These are phyloP conservation scores for Pneumocystis sp. DNA, from an alignment of 1,139 yeast genomes.

Conservation along the genomic window DNA sequence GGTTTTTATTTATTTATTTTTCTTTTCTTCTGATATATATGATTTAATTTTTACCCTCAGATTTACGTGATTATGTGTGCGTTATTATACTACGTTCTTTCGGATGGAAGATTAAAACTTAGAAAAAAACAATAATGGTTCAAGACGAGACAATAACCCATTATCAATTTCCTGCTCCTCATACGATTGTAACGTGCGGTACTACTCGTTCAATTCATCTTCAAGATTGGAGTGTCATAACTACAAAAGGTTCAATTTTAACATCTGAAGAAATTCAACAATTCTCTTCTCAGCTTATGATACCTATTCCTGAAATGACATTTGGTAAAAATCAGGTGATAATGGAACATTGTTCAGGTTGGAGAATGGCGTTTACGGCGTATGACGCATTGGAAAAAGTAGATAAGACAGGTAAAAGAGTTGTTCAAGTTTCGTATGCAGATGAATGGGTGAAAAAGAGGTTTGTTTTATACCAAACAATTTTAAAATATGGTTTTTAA, in stretches of 20 bases:
- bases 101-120: not conserved
- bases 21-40: not conserved
- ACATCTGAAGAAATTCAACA: constrained; percentile 59
- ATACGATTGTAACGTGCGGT: constrained; percentile 5
- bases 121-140: not conserved
- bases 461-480: constrained; percentile 6
- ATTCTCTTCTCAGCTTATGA: constrained; percentile 44
- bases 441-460: constrained; percentile 31
- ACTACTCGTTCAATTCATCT: constrained; percentile 1
- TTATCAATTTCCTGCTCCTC: constrained; percentile 5
- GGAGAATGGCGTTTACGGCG: constrained; percentile 53
- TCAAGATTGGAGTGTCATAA: constrained; percentile 50
- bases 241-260: constrained; percentile 63
- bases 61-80: not conserved
- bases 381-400: constrained; percentile 66
- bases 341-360: constrained; percentile 30
- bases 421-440: constrained; percentile 69
- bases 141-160: not conserved
- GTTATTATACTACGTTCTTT: not conserved
- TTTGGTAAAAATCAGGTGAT: constrained; percentile 75
- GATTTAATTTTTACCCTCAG: not conserved
- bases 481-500: not conserved
- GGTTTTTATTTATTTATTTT: not conserved
- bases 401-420: constrained; percentile 32
- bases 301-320: constrained; percentile 95